A percentile compares a stretch with the other conserved stretches of the same genome.
Conservation (phyloP, 805 yeast species). For the Lipomyces oligophaga region DNA sequence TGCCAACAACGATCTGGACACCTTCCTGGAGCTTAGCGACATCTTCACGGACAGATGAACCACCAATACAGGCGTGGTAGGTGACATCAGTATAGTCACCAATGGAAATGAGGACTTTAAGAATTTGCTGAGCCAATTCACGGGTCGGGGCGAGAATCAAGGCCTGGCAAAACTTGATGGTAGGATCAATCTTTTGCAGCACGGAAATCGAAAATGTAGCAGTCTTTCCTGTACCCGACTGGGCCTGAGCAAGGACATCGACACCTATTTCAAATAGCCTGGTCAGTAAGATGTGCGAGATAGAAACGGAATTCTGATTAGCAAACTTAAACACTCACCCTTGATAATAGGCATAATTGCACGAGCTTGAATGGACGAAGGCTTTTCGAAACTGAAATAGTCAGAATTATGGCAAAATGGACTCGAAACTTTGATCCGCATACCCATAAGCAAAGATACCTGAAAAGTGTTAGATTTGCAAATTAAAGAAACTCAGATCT, state of each 20-base stretch:
- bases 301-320: no score
- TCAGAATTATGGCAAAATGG: not conserved
- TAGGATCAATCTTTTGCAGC: slow-evolving; percentile 77
- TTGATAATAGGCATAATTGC: slow-evolving; percentile 92
- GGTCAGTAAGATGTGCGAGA: not conserved
- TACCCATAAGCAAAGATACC: slow-evolving; percentile 31
- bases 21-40: slow-evolving; percentile 70
- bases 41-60: slow-evolving; percentile 79
- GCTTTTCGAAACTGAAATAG: slow-evolving; percentile 84
- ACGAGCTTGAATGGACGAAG: slow-evolving; percentile 96
- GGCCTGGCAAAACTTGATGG: slow-evolving; percentile 76
- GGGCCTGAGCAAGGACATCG: slow-evolving; percentile 98
- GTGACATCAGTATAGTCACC: slow-evolving; percentile 85
- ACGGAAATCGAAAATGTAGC: slow-evolving; percentile 96
- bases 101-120: slow-evolving; percentile 76
- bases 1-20: slow-evolving; percentile 90
- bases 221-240: slow-evolving; percentile 98
- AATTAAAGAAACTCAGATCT: no score
- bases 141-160: slow-evolving; percentile 91
- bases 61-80: slow-evolving; percentile 92
- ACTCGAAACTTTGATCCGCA: not conserved
- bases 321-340: slow-evolving; percentile 42
- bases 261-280: slow-evolving; percentile 38
- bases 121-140: slow-evolving; percentile 91
- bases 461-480: slow-evolving; percentile 1